phyloP scores from a whole-genome alignment of 169 alveolate genomes.

The Plasmodium relictum region DNA sequence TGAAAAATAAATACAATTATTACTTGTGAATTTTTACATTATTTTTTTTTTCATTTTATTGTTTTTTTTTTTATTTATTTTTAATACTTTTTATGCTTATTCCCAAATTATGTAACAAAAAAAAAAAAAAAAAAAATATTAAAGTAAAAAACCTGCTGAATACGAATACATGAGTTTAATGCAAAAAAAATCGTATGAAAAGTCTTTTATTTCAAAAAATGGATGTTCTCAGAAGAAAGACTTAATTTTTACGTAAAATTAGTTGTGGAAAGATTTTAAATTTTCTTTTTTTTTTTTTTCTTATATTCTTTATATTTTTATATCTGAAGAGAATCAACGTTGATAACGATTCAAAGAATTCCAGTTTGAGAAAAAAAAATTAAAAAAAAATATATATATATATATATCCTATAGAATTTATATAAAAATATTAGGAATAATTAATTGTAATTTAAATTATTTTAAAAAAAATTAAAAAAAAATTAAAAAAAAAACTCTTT shows the following conservation, averaged over 20 bases:
- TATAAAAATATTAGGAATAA: too few relatives aligned
- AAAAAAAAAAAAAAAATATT: background rate
- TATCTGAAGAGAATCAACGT: too few relatives aligned
- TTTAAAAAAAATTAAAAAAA: conserved; percentile 2
- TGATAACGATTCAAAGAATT: too few relatives aligned
- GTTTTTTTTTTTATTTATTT: too few relatives aligned
- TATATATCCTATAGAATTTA: too few relatives aligned
- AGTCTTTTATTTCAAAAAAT: conserved; percentile 4
- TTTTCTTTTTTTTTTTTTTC: conserved; percentile 23
- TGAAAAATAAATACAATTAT: too few relatives aligned
- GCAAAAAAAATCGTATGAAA: background rate
- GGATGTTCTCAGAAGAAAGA: conserved; percentile 50
- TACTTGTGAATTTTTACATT: too few relatives aligned
- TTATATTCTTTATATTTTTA: background rate
- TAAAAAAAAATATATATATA: too few relatives aligned
- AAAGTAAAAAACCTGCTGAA: background rate
- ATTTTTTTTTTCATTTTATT: too few relatives aligned
- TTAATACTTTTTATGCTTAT: too few relatives aligned
- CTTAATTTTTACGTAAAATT: conserved; percentile 33
- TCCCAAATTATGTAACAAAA: background rate
- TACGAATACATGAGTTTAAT: conserved; percentile 2
- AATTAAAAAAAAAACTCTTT: background rate
- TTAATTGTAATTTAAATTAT: too few relatives aligned
- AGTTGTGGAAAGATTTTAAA: conserved; percentile 56
- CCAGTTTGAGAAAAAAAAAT: too few relatives aligned